Conservation (phyloP, 768 basidiomycete species). For the Tylopilus sp. region DNA sequence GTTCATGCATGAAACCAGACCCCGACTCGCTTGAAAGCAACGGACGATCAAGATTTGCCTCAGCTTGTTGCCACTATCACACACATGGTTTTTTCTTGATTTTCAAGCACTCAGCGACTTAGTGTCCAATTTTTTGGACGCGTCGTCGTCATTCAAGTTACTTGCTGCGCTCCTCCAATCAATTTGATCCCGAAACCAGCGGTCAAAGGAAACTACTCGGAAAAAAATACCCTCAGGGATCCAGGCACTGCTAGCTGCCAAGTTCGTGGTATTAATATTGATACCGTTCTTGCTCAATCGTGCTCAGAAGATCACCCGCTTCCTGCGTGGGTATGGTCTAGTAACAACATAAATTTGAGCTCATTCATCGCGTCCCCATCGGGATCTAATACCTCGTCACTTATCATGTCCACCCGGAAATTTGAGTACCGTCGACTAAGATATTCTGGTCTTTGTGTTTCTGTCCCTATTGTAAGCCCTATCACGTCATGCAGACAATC, state of each 20-base stretch:
- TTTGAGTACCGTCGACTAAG: constrained; percentile 27
- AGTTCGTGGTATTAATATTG: background rate
- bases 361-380: background rate
- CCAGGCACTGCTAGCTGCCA: background rate
- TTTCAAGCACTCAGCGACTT: no score
- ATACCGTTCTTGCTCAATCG: background rate
- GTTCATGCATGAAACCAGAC: no score
- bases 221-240: background rate
- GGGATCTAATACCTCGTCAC: background rate
- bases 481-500: background rate
- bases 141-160: no score
- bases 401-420: constrained; percentile 2
- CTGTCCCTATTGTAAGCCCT: constrained; percentile 32
- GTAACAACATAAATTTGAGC: background rate
- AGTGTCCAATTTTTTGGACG: no score
- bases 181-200: no score
- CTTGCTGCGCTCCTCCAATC: no score
- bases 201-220: background rate
- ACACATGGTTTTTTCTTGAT: no score
- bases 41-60: no score
- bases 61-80: no score
- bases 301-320: background rate
- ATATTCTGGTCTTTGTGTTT: constrained; percentile 24
- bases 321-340: background rate
- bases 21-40: no score